Evolutionary conservation across 768 basidiomycete species (phyloP), one percentile per base, ranked within the genome.

Genomic region (Leccinum barrowsii): DNA sequence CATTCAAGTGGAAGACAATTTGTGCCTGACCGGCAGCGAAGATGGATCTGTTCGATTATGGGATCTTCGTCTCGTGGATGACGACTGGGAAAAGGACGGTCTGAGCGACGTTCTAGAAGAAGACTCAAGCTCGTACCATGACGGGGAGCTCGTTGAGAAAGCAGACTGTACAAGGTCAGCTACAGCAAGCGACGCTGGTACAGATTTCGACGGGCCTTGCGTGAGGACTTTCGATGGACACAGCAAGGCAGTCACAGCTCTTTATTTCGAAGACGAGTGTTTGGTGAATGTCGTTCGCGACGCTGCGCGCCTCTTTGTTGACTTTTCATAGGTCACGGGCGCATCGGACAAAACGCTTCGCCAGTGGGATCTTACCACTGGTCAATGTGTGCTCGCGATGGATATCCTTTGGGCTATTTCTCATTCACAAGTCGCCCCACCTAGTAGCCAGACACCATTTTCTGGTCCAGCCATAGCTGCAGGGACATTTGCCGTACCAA

Each of bases 371-470:
- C 83, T 98, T 55, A 85, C 83, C 19, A 98, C 97, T 0, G 97
- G 96, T 7, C 97, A 98, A 78, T 99, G 97, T 74, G 89, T 98
- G 49, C 88, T 97, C 79, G 96, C 96, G 22, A 99, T 99, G 97
- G 97, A 99, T 73, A 97, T 99, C 62, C 85, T 99, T 24, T 99
- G 97, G 97, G 97, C 96, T 2, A 96, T 98, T 64, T 94, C 93
- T 10, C 96, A 98, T 74, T 86, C 94, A 3, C 80, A 87, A 40
- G 70, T 76, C 24, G 67, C 78, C 11, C 71, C 72, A 15, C 69
- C 81, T 21, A 75, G 78, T 17, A 71, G 65, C 47, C 72, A 74
- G 2, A 58, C 81, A 32, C 73, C 80, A 8, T 82, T 86, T 65
- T 74, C 84, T 26, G 81, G 82, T 21, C 71, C 81, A 1, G 74